Evolutionary conservation across 2,329 filamentous ascomycete species (phyloP), one percentile per base, ranked within the genome.

Genomic region (Paracoccidioides brasiliensis): DNA sequence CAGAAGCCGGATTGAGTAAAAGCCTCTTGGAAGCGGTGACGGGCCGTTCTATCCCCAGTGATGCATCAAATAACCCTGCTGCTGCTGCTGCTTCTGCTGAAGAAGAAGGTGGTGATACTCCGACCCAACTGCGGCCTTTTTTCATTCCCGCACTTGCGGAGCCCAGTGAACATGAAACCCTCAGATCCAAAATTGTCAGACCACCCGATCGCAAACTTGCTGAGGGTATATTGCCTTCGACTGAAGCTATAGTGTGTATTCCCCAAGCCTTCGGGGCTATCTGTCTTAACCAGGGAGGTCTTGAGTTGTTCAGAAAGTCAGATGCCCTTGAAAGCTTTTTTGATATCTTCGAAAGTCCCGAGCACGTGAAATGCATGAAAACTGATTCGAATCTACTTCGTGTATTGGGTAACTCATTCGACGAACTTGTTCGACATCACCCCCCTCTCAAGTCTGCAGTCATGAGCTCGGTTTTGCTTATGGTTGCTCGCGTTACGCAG

Each of bases 341-440:
- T 61, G 88, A 96, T 67, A 89, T 97, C n/a, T 98, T 98, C 61
- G 88, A 96, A 70, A 97, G 89, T 61, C 84, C 90, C 2, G 80
- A 83, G 14, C 94, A 99, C 70, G 83, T 98, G 56, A 88, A 86
- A 63, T 86, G 85, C 60, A 83, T 98, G 78, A 83, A 88, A 59
- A 76, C 77, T 41, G 91, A 95, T 61, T 75, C 79, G 4, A 82
- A 85, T 40, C 77, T 94, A 56, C 80, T 90, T 8, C 80, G 80
- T 35, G 81, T 82, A 42, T 79, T 98, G 52, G 93, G 93, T 9
- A 81, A 80, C 32, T 86, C 84, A 43, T 96, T 98, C 65, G 93
- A 99, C 68, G 93, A 99, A 70, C 79, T 99, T 57, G 86, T 91
- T 53, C 84, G 93, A 43, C 93, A 99, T 67, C 93, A 99, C 64